Evolutionary conservation across 495 filamentous ascomycete genomes (phyloP), one percentile per base, ranked within the genome.

Genomic region (Penicillium lagena): DNA sequence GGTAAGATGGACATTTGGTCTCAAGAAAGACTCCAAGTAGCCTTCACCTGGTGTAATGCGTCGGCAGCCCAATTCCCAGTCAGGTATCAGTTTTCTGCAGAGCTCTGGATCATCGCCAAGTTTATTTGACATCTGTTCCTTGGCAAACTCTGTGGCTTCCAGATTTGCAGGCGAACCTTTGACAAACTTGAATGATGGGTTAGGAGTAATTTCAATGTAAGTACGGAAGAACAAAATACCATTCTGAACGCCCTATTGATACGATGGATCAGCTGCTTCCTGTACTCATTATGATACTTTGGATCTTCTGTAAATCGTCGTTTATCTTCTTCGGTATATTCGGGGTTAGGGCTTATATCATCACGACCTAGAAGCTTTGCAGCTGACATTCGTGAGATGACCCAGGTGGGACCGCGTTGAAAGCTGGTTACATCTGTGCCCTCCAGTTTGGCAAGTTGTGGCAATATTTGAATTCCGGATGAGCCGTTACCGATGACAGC

Each of bases 391-490:
- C 50, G 51, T 28, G 49, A 55, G 37, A 50, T 54, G 13, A 66
- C 53, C 63, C 63, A 67, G 12, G 62, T 49, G 5, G 59, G 46
- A 11, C 56, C 50, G 10, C 63, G 50, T 38, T 57, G 45, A 33
- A 59, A 64, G 35, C 54, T 63, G 17, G 45, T 38, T 1, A 63
- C 52, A 28, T 50, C 39, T 6, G 56, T 60, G 11, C 54, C 54
- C 4, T 46, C 40, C 12, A 60, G 29, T 30, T 57, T 51, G 34
- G 43, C 40, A 29, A 86, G 71, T 30, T 73, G 67, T 0, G 81
- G 77, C 2, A 82, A 63, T 9, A 84, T 66, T 50, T 86, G 81
- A n/a, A 67, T 57, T 1, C 57, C 63, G 9, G 66, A 71, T 8
- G 60, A 64, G 29, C 75, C 75, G 58, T 45, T 68, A 27, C 77